Percentiles rank a stretch among this genome's conserved stretches.
phyloP scores from a whole-genome alignment of 2,329 filamentous ascomycete genomes.

The Aspergillus sp. region DNA sequence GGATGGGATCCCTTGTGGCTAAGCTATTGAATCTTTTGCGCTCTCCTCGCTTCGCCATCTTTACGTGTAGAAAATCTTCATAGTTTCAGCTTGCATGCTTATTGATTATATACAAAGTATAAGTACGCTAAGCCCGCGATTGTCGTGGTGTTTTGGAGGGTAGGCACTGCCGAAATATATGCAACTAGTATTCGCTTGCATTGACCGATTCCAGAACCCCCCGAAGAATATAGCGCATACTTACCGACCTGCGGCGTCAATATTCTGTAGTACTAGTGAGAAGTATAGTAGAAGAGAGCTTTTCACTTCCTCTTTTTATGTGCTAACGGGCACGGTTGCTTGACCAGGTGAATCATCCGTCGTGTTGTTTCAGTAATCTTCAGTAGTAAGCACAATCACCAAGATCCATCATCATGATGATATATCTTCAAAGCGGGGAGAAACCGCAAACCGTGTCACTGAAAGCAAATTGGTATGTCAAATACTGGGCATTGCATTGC shows the following conservation, averaged over 20 bases:
- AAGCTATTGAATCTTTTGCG: slow-evolving; percentile 16
- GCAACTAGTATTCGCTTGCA: background rate
- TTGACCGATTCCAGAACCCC: background rate
- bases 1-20: slow-evolving; percentile 8
- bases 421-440: background rate
- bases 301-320: too few species aligned
- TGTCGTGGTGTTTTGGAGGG: background rate
- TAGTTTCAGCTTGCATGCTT: background rate
- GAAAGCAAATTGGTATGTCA: background rate
- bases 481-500: slow-evolving; percentile 8
- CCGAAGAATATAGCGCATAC: background rate
- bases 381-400: background rate
- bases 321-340: too few species aligned
- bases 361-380: too few species aligned
- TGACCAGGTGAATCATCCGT: too few species aligned
- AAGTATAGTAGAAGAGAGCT: too few species aligned
- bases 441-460: background rate
- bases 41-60: slow-evolving; percentile 11
- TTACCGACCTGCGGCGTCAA: background rate
- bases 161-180: background rate
- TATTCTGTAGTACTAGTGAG: background rate
- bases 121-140: background rate
- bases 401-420: background rate
- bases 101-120: background rate
- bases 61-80: background rate